Evolutionary conservation across 2,329 filamentous ascomycete species (phyloP), one percentile per base, ranked within the genome.

Genomic region (Sphaceloma murrayae): DNA sequence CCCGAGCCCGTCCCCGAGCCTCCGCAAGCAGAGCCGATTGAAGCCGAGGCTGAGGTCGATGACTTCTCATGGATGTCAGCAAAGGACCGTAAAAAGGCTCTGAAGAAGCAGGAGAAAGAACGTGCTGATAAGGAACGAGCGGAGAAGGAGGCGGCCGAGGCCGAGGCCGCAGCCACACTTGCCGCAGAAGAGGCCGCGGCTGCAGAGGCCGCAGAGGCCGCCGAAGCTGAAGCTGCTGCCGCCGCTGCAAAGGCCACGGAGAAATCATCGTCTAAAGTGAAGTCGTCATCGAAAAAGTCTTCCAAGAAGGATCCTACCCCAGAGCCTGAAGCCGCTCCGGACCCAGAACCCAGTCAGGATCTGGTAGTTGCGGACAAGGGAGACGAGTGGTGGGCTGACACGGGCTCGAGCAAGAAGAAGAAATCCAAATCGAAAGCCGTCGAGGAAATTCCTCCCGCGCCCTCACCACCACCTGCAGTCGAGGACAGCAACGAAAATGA

Each of bases 61-160:
- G 44, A 46, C 8, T 14, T 40, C 2, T 16, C 22, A 14, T 40
- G 36, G 36, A 40, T 40, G 36, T 27, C 21, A 5, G 11, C 24
- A 2, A 40, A 40, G 16, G 36, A 40, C 3, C n/a, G 14, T 2
- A 40, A 40, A 22, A 40, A 40, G 36, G 36, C 36, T 6, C 10
- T 40, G 36, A 40, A 40, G n/a, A 19, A 13, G 14, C 52, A 46
- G 8, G 52, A 52, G n/a, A 55, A 56, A 43, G 53, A 57, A 19
- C 54, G 54, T 38, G 56, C 65, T 48, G 70, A 68, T 53, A 70
- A 69, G 52, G 67, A 58, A 40, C 52, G 52, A 16, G 53, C 63
- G 47, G 60, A 60, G 24, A 63, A 64, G 46, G 57, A 53, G 48
- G 34, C 52, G 11, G 40, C 53, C 10, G 51, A 53, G 11, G 50